Evolutionary conservation across 2,329 filamentous ascomycete species (phyloP), one percentile per base, ranked within the genome.

Genomic region (Magnaporthiopsis poae): DNA sequence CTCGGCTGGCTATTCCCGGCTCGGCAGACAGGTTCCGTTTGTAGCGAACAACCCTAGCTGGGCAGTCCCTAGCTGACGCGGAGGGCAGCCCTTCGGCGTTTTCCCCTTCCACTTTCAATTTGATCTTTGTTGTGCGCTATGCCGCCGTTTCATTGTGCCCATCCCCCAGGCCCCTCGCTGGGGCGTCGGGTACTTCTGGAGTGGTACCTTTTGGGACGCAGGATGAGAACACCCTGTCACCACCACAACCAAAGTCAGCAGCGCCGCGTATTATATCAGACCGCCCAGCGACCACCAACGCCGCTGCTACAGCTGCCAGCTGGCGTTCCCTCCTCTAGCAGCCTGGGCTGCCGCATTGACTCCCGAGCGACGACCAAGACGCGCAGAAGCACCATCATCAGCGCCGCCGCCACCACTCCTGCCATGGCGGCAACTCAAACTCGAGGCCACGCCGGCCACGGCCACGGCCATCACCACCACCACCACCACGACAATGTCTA

Each of bases 401-500:
- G 77, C 72, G 69, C 76, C 61, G 75, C 76, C 36, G 15, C 46
- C 5, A 52, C 46, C 46, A 52, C 46, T 25, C 21, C 46, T 21
- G n/a, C 46, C 21, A 56, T 56, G 46, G 46, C 46, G 46, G 46
- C 46, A n/a, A 56, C 46, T 11, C 46, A 56, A 25, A 56, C n/a
- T n/a, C 46, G 46, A n/a, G 46, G 46, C 46, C 29, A 61, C 63
- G 46, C 46, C 5, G 64, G 52, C n/a, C 83, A 86, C 72, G 79
- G 77, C 31, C 76, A 77, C 69, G 82, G 84, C 69, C 84, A 88
- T 70, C 77, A 78, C 35, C 84, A 87, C 70, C 87, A 91, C 75
- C 90, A 94, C 73, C 88, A 92, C 75, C 90, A 95, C 76, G 92
- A 96, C 78, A 95, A 91, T 78, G 85, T 87, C 60, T 95, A 92